phyloP scores from a whole-genome alignment of 371 early-diverging fungal species.

The Basidiobolus meristosporus region DNA sequence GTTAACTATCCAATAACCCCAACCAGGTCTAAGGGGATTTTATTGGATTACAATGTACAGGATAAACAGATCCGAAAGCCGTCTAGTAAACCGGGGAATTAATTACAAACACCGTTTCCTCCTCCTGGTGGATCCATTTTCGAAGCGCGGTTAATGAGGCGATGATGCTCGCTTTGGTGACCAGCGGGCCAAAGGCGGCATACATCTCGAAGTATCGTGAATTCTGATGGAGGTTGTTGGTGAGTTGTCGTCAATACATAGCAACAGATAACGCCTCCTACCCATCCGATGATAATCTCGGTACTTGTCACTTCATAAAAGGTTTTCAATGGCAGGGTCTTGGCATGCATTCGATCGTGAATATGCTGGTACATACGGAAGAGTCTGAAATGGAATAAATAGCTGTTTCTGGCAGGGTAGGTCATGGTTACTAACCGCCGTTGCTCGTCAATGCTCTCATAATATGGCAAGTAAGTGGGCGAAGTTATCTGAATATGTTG shows the following conservation, averaged over 20 bases:
- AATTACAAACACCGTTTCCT: conserved; percentile 42
- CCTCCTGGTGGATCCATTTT: conserved; percentile 54
- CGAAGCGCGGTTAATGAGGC: conserved; percentile 35
- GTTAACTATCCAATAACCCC: too few relatives aligned
- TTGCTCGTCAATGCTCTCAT: conserved; percentile 14
- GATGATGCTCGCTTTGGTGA: conserved; percentile 40
- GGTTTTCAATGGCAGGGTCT: conserved; percentile 28
- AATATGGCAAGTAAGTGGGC: conserved; percentile 27
- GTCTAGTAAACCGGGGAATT: conserved; percentile 38
- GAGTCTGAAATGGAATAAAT: conserved; percentile 11
- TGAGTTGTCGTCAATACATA: background rate
- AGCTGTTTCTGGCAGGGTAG: too few relatives aligned
- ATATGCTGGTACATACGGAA: conserved; percentile 39
- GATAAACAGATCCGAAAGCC: background rate
- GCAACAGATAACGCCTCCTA: conserved; percentile 8
- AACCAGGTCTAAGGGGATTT: too few relatives aligned
- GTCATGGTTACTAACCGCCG: conserved; percentile 17
- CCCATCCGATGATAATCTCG: conserved; percentile 55
- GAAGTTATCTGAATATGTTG: conserved; percentile 44
- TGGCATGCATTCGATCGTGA: conserved; percentile 38
- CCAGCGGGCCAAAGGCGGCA: conserved; percentile 47
- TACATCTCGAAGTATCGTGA: conserved; percentile 47
- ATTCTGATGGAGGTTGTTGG: conserved; percentile 14
- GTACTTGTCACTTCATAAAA: conserved; percentile 29
- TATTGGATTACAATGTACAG: background rate